Conservation (phyloP, 768 basidiomycete species). For the Lentinula aciculospora region DNA sequence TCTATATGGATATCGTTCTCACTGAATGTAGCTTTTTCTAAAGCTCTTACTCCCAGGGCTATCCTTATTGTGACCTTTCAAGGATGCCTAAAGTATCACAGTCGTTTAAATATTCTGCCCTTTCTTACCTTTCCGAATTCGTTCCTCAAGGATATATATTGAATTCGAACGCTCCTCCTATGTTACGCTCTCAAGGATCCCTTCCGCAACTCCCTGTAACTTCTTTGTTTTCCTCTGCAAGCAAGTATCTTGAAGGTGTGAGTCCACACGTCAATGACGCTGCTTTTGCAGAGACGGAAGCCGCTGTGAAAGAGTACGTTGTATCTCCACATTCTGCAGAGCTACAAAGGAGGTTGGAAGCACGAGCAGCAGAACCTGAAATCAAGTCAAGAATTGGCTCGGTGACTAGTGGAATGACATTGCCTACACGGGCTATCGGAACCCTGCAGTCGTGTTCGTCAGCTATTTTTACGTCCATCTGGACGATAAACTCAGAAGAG, state of each 20-base stretch:
- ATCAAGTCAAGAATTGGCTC: constrained; percentile 84
- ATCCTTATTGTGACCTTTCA: not conserved
- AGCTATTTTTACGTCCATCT: constrained; percentile 94
- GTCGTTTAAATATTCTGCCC: not conserved
- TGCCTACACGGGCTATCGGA: constrained; percentile 84
- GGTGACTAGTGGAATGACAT: constrained; percentile 97
- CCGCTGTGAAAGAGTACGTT: constrained; percentile 62
- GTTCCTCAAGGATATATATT: constrained; percentile 41
- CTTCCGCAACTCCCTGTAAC: constrained; percentile 83
- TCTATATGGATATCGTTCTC: not conserved
- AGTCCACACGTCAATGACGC: constrained; percentile 66
- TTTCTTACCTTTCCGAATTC: constrained; percentile 15
- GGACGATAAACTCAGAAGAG: constrained; percentile 48
- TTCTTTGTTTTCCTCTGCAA: constrained; percentile 69
- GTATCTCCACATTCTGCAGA: constrained; percentile 59
- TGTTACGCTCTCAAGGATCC: constrained; percentile 71
- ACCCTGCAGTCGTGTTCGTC: constrained; percentile 87
- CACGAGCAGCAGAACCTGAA: constrained; percentile 57
- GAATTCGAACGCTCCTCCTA: constrained; percentile 55
- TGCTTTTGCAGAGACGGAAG: constrained; percentile 54
- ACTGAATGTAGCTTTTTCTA: not conserved
- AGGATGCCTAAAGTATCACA: not conserved
- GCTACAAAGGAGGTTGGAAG: constrained; percentile 74
- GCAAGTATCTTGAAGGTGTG: constrained; percentile 86
- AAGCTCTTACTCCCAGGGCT: not conserved